Conservation (phyloP, 108 stramenopile genomes). For the Skeletonema menzelii region DNA sequence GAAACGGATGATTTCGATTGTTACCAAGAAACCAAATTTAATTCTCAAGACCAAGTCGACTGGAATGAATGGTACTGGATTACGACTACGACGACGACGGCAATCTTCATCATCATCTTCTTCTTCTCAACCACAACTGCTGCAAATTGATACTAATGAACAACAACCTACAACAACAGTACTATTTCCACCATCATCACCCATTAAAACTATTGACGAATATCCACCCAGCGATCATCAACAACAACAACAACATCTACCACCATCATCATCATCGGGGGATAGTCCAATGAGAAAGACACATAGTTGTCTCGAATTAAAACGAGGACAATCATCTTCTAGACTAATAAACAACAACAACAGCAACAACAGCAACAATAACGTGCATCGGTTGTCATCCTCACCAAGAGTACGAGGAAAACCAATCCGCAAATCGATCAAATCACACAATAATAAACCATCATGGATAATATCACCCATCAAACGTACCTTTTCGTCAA, state of each 20-base stretch:
- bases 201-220: neutral
- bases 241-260: neutral
- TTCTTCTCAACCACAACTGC: neutral
- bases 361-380: too few species aligned
- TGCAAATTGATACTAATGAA: neutral
- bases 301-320: slow-evolving; percentile 34
- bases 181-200: neutral
- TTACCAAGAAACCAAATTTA: neutral
- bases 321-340: neutral
- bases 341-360: too few species aligned
- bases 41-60: neutral
- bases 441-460: neutral
- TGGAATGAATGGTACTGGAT: neutral
- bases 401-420: neutral
- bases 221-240: slow-evolving; percentile 4
- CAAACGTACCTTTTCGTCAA: slow-evolving; percentile 19
- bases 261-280: neutral
- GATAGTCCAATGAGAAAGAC: slow-evolving; percentile 25
- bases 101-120: too few species aligned
- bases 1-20: neutral
- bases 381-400: neutral
- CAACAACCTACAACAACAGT: neutral
- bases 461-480: neutral
- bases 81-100: too few species aligned
- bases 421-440: neutral